Evolutionary conservation across 371 early-diverging fungal species (phyloP).

Genomic region (Mucor racemosus): DNA sequence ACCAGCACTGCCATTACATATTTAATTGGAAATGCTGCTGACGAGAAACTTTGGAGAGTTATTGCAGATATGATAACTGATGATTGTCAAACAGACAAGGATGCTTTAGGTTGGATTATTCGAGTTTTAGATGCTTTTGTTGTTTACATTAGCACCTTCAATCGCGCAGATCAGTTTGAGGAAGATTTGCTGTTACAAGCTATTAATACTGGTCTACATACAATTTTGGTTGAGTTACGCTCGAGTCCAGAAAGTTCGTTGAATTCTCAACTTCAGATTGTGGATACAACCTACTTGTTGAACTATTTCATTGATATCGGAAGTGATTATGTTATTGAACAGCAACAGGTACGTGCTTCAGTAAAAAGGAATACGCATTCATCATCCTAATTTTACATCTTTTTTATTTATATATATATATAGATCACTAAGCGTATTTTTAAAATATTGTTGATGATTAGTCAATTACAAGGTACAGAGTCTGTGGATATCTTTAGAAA

Average conservation of each 20-base stretch:
- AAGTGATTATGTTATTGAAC: conserved; percentile 17
- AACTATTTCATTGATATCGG: conserved; percentile 11
- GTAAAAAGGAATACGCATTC: neutral
- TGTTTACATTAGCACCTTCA: conserved; percentile 31
- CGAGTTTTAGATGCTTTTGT: conserved; percentile 60
- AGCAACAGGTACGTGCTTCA: conserved; percentile 35
- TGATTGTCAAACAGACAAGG: conserved; percentile 5
- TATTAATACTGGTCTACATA: conserved; percentile 13
- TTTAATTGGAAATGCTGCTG: conserved; percentile 1
- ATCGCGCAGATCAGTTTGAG: neutral
- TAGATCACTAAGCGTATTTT: conserved; percentile 40
- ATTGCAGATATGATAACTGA: neutral
- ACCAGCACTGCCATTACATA: conserved; percentile 6
- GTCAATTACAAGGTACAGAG: neutral
- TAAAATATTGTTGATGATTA: conserved; percentile 20
- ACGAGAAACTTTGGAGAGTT: neutral
- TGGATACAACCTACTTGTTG: conserved; percentile 29
- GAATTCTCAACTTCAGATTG: neutral
- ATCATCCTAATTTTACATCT: neutral
- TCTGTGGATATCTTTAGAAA: neutral
- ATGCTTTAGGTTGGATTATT: conserved; percentile 47
- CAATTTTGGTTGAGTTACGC: conserved; percentile 13
- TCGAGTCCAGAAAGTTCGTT: neutral
- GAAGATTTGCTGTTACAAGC: conserved; percentile 1
- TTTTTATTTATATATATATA: too few relatives aligned